Evolutionary conservation across 805 yeast species (phyloP), one percentile per base, ranked within the genome.

Genomic region (Yamadazyma tumulicola): DNA sequence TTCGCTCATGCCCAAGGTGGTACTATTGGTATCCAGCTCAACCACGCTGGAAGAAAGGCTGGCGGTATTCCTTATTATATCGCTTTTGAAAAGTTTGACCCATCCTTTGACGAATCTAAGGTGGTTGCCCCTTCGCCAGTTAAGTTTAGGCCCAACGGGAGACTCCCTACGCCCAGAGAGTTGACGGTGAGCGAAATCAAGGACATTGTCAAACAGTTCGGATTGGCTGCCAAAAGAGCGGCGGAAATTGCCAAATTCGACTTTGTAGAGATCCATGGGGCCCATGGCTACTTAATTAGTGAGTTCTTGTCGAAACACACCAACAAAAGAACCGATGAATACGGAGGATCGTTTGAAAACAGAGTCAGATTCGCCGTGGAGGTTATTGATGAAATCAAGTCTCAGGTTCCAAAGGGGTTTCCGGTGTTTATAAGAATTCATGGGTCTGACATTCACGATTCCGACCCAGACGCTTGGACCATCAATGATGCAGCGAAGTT

Each of bases 201-300:
- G 21, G 49, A 51, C 0, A 34, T 75, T n/a, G 57, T 74, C 14
- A 45, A 60, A 16, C 55, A 56, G 3, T 76, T 71, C 49, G 69
- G 59, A 18, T 47, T 41, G 2, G 73, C 77, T 17, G 77, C 81
- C 1, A 57, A 62, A 38, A 64, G 64, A 41, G 75, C 85, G 1
- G 57, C 69, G 21, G 66, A 61, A 9, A 54, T 59, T 24, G 14
- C 36, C 10, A 77, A 79, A 1, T 67, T 74, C 32, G 85, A 82
- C 53, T 79, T 79, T 43, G 73, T 82, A 29, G 85, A 79, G 49
- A 61, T 81, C 32, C 85, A 81, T 52, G 64, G 64, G 24, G 87
- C 87, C 15, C 78, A 79, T 51, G 85, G 86, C 2, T 78, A 74
- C 47, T 53, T 80, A 32, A 39, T 72, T 22, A 61, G 66, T 47